Conservation (phyloP, 2,329 filamentous ascomycete genomes). For the Polychaeton citri region DNA sequence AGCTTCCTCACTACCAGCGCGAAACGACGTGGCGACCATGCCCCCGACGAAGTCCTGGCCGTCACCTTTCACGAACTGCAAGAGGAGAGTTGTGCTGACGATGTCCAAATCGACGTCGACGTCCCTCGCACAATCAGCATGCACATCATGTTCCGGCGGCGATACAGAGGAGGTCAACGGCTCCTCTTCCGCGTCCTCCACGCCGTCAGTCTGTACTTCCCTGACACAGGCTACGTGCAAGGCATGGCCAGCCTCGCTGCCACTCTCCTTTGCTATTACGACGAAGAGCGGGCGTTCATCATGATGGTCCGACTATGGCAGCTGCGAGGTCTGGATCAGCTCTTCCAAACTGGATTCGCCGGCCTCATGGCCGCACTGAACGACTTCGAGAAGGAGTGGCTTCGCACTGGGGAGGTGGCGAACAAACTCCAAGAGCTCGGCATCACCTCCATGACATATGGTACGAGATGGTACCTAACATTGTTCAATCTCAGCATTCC, state of each 20-base stretch:
- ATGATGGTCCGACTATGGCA: slow-evolving; percentile 96
- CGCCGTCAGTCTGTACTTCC: slow-evolving; percentile 79
- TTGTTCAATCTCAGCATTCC: slow-evolving; percentile 95
- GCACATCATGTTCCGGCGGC: slow-evolving; percentile 91
- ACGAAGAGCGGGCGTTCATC: slow-evolving; percentile 85
- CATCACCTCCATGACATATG: slow-evolving; percentile 84
- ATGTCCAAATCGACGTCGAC: slow-evolving; percentile 93
- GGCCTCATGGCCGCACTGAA: slow-evolving; percentile 75
- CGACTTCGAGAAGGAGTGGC: slow-evolving; percentile 77
- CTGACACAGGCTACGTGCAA: slow-evolving; percentile 87
- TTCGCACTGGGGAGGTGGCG: slow-evolving; percentile 63
- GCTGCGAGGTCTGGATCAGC: slow-evolving; percentile 66
- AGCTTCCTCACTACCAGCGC: slow-evolving; percentile 76
- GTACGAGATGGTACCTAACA: slow-evolving; percentile 92
- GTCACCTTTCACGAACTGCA: slow-evolving; percentile 60
- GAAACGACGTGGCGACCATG: slow-evolving; percentile 44
- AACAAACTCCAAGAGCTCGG: slow-evolving; percentile 62
- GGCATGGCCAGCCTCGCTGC: slow-evolving; percentile 92
- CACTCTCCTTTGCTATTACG: slow-evolving; percentile 89
- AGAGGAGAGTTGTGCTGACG: slow-evolving; percentile 64
- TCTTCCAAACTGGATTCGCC: slow-evolving; percentile 74
- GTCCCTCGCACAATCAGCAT: slow-evolving; percentile 88
- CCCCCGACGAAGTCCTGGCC: slow-evolving; percentile 59
- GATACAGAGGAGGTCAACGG: slow-evolving; percentile 85
- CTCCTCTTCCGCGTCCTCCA: slow-evolving; percentile 87